phyloP scores from a whole-genome alignment of 2,329 filamentous ascomycete genomes.

The Arachnomyces sp. region DNA sequence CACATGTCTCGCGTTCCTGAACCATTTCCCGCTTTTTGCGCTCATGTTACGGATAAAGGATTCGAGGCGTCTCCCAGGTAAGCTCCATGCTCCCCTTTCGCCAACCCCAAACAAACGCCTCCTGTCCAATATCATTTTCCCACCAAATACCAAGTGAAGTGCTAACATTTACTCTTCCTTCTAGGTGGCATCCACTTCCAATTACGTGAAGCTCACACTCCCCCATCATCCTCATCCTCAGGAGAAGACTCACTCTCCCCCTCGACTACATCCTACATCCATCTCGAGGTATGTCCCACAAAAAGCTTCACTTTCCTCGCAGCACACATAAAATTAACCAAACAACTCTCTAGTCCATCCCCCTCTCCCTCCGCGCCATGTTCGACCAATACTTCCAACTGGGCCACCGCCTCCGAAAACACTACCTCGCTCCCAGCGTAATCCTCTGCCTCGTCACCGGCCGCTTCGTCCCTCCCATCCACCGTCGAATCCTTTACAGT shows the following conservation, averaged over 20 bases:
- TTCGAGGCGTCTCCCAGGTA: slow-evolving; percentile 76
- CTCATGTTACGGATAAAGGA: slow-evolving; percentile 95
- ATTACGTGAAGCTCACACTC: slow-evolving; percentile 59
- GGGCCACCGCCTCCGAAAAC: slow-evolving; percentile 81
- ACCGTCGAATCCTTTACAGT: slow-evolving; percentile 88
- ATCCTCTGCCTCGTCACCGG: slow-evolving; percentile 82
- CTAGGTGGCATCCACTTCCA: slow-evolving; percentile 81
- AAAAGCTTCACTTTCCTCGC: background rate
- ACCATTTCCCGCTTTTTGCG: slow-evolving; percentile 96
- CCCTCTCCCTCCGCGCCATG: slow-evolving; percentile 84
- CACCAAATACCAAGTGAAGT: slow-evolving; percentile 9
- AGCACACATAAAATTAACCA: slow-evolving; percentile 3
- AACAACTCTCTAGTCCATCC: slow-evolving; percentile 59
- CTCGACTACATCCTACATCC: slow-evolving; percentile 70
- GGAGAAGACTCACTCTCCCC: slow-evolving; percentile 28
- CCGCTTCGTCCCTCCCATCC: slow-evolving; percentile 88
- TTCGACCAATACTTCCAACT: slow-evolving; percentile 98
- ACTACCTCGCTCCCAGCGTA: slow-evolving; percentile 86
- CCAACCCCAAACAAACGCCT: background rate
- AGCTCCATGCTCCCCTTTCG: slow-evolving; percentile 18
- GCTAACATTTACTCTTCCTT: slow-evolving; percentile 7
- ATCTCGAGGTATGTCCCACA: slow-evolving; percentile 60
- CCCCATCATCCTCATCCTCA: slow-evolving; percentile 31
- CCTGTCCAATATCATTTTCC: slow-evolving; percentile 8
- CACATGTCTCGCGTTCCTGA: slow-evolving; percentile 84